Evolutionary conservation across 495 filamentous ascomycete species (phyloP).

Genomic region (Penicillium chermesinum): DNA sequence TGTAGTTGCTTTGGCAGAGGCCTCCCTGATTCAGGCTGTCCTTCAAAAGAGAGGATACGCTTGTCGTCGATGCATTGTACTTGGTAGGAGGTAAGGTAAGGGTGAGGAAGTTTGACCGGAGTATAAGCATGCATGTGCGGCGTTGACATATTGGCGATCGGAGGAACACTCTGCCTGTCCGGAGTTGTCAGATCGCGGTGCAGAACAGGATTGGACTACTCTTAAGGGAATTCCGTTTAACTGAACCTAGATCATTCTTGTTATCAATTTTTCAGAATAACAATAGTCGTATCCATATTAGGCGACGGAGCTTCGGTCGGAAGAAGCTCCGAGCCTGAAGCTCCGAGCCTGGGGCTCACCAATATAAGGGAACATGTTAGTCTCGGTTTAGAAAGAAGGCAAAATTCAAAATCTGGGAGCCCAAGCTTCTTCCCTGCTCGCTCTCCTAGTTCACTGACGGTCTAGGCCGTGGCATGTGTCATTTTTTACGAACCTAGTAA

Average conservation of each 20-base stretch:
- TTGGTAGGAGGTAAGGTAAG: conserved; percentile 26
- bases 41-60: conserved; percentile 23
- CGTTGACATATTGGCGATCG: conserved; percentile 10
- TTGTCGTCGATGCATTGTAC: conserved; percentile 24
- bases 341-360: no score
- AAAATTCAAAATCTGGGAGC: no score
- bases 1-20: conserved; percentile 29
- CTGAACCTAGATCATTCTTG: no score
- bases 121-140: conserved; percentile 21
- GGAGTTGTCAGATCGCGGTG: background rate
- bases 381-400: no score
- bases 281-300: background rate
- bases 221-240: background rate
- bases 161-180: background rate
- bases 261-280: no score
- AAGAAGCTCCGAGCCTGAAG: background rate
- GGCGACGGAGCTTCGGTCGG: background rate
- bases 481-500: no score
- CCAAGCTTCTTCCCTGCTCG: no score
- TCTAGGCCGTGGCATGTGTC: no score
- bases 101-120: conserved; percentile 27
- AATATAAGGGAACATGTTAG: no score
- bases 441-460: no score
- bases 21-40: conserved; percentile 21
- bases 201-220: background rate